A percentile compares a stretch with the other conserved stretches of the same genome.
Conservation (phyloP, 805 yeast genomes). For the Blastobotrys parvus region DNA sequence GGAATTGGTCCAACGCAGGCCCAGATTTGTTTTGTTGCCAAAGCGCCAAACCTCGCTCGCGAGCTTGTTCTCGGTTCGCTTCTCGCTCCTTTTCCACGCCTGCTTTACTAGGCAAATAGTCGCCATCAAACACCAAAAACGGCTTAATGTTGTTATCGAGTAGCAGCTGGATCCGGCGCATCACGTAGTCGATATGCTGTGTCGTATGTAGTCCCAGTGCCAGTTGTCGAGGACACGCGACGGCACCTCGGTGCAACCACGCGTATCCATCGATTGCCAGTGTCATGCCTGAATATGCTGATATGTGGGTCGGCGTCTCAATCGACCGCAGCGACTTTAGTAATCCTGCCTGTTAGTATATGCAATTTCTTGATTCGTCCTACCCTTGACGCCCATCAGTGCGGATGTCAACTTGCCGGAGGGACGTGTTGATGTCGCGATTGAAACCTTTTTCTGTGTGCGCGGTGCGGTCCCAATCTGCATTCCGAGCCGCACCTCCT, state of each 20-base stretch:
- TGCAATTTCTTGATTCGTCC: constrained; percentile 1
- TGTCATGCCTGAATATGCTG: constrained; percentile 59
- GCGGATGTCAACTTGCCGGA: too few relatives aligned
- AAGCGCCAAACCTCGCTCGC: constrained; percentile 41
- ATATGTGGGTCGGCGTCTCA: constrained; percentile 50
- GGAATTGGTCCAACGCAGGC: constrained; percentile 59
- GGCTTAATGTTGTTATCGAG: constrained; percentile 64
- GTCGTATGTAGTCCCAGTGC: constrained; percentile 60
- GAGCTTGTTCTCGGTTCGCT: constrained; percentile 48
- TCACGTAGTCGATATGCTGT: constrained; percentile 56
- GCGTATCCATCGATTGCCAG: constrained; percentile 94
- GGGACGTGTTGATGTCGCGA: too few relatives aligned
- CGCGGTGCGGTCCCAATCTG: too few relatives aligned
- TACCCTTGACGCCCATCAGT: constrained; percentile 19
- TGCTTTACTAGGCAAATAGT: constrained; percentile 67
- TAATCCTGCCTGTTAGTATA: constrained; percentile 42
- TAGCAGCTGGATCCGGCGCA: constrained; percentile 59
- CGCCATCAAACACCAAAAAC: constrained; percentile 91
- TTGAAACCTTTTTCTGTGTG: too few relatives aligned
- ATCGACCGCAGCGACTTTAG: constrained; percentile 71
- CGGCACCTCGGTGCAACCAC: constrained; percentile 87
- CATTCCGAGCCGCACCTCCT: too few relatives aligned
- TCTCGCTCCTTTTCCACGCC: constrained; percentile 63
- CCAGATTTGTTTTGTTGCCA: constrained; percentile 43
- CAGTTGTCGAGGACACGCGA: constrained; percentile 76